Conservation (phyloP, 1,284 basidiomycete species). For the Porogramme epimiltina region DNA sequence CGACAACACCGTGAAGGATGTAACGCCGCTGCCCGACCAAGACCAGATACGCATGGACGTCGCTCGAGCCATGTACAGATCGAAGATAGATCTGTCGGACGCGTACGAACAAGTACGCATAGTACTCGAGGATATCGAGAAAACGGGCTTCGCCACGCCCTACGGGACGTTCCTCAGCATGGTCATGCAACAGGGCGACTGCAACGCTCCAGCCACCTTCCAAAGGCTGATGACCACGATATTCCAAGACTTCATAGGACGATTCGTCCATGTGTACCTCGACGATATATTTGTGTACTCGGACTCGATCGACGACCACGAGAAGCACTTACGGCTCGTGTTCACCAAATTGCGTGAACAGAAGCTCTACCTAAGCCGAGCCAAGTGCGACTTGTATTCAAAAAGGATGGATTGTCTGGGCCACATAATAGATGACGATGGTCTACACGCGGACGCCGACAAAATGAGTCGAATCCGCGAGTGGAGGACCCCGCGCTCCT, state of each 20-base stretch:
- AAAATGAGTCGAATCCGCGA: constrained; percentile 26
- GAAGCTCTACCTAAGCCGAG: constrained; percentile 26
- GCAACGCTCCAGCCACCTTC: constrained; percentile 35
- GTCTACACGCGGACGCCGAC: constrained; percentile 30
- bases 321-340: constrained; percentile 28
- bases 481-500: constrained; percentile 31
- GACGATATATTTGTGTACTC: constrained; percentile 39
- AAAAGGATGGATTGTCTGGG: constrained; percentile 30
- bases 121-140: constrained; percentile 18
- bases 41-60: constrained; percentile 31
- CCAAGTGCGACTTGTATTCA: constrained; percentile 29
- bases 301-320: constrained; percentile 29
- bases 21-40: constrained; percentile 35
- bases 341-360: constrained; percentile 23
- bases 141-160: constrained; percentile 28
- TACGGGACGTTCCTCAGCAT: constrained; percentile 28
- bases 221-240: constrained; percentile 36
- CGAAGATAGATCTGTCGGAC: constrained; percentile 33
- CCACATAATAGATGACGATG: constrained; percentile 30
- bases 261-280: constrained; percentile 34
- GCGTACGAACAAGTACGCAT: constrained; percentile 32
- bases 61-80: constrained; percentile 20
- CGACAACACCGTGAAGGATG: constrained; percentile 32
- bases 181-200: constrained; percentile 37
- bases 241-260: constrained; percentile 31